Conservation (phyloP, 306 rosid species). For the Cotoneaster glaucophyllus region DNA sequence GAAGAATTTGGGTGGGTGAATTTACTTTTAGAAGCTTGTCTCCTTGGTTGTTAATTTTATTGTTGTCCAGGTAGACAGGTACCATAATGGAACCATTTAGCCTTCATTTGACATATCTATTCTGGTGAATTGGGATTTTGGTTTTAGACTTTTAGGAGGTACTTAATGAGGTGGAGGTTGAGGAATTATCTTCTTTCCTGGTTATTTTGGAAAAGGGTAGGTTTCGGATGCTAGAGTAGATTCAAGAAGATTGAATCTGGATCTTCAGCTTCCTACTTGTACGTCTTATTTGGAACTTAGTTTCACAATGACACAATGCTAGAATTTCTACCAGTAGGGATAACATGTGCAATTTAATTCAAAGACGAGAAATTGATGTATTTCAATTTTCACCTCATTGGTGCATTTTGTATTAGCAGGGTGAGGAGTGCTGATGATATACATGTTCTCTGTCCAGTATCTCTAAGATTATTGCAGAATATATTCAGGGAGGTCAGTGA, state of each 20-base stretch:
- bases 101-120: background rate
- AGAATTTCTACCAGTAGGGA: background rate
- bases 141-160: background rate
- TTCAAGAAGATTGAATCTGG: background rate
- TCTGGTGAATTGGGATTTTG: background rate
- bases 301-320: background rate
- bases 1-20: background rate
- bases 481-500: background rate
- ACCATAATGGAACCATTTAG: background rate
- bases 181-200: background rate
- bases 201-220: background rate
- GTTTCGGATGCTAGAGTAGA: background rate
- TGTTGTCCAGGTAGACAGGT: background rate
- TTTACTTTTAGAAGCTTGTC: background rate
- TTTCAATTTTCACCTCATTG: background rate
- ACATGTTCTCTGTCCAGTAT: background rate
- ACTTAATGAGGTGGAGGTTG: background rate
- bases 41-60: background rate
- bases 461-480: background rate
- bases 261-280: background rate
- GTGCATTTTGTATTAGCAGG: background rate
- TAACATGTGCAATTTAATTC: background rate
- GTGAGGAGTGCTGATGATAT: background rate
- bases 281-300: background rate
- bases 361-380: background rate